A percentile compares a stretch with the other conserved stretches of the same genome.
These are phyloP conservation scores for Aspergillus ellipticus DNA, from an alignment of 495 filamentous ascomycete genomes.

Conservation along the genomic window DNA sequence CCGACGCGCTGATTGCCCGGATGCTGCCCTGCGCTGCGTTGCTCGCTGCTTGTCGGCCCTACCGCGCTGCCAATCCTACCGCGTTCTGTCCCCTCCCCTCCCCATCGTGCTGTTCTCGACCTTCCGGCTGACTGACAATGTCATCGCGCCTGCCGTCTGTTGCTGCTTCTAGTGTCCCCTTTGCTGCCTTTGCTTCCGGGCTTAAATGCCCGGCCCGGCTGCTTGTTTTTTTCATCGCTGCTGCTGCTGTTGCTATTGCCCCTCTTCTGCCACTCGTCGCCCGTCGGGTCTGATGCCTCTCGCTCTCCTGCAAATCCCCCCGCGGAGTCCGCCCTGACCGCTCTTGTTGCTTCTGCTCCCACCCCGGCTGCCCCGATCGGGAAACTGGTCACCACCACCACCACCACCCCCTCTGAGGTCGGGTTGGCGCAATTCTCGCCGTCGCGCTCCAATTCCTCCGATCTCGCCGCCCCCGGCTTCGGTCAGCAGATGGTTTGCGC, in stretches of 20 bases:
- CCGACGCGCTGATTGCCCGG: not conserved
- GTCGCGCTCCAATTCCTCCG: conserved; percentile 7
- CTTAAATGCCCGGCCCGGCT: conserved; percentile 11
- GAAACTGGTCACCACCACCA: conserved; percentile 16
- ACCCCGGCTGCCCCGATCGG: conserved; percentile 14
- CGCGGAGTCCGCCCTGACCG: conserved; percentile 11
- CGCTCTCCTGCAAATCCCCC: conserved; percentile 3
- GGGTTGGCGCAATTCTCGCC: not conserved
- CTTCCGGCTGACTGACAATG: conserved; percentile 21
- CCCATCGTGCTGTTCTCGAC: conserved; percentile 20
- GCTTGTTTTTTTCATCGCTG: conserved; percentile 7
- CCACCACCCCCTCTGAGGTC: not conserved
- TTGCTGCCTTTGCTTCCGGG: conserved; percentile 10
- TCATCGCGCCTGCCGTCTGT: conserved; percentile 9
- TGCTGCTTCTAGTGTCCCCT: conserved; percentile 24
- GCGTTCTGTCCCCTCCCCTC: not conserved
- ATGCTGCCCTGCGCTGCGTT: not conserved
- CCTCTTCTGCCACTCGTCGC: not conserved
- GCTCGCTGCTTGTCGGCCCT: not conserved
- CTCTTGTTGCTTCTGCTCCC: conserved; percentile 8
- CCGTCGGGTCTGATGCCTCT: conserved; percentile 3
- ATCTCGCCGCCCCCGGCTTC: conserved; percentile 21
- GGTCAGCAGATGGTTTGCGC: conserved; percentile 42
- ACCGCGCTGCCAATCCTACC: not conserved
- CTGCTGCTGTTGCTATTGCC: conserved; percentile 6